Evolutionary conservation across 2,329 filamentous ascomycete species (phyloP).

Genomic region (Xylariaceae sp.): DNA sequence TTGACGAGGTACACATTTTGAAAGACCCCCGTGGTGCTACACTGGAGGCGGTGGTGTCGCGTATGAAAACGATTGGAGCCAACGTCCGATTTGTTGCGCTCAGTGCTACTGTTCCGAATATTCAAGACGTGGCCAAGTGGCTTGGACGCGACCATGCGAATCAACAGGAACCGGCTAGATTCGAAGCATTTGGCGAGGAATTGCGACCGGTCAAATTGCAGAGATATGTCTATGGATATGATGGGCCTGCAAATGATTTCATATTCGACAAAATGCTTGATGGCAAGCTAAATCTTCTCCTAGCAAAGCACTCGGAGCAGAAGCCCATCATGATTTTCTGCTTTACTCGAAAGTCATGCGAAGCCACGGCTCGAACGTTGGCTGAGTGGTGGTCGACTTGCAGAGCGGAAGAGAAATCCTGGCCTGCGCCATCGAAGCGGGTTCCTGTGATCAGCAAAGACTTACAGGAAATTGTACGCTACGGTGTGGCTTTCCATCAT

Average conservation of each 20-base stretch:
- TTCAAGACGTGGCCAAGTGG: conserved; percentile 78
- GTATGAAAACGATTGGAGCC: conserved; percentile 80
- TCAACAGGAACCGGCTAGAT: conserved; percentile 63
- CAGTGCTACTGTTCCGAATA: conserved; percentile 83
- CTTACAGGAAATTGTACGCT: conserved; percentile 52
- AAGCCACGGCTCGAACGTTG: conserved; percentile 67
- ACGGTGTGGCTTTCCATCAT: conserved; percentile 80
- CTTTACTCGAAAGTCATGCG: conserved; percentile 72
- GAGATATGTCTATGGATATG: conserved; percentile 76
- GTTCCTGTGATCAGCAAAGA: conserved; percentile 61
- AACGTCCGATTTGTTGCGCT: conserved; percentile 79
- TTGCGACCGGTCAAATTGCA: conserved; percentile 77
- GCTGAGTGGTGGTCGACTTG: conserved; percentile 65
- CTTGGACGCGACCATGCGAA: conserved; percentile 67
- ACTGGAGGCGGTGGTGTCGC: conserved; percentile 80
- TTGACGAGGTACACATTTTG: conserved; percentile 86
- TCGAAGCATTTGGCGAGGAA: conserved; percentile 75
- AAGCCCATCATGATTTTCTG: conserved; percentile 88
- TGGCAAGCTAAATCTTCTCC: conserved; percentile 65
- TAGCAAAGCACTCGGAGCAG: conserved; percentile 65
- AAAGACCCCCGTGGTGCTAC: conserved; percentile 80
- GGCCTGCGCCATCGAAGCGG: conserved; percentile 59
- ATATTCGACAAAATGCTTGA: conserved; percentile 73
- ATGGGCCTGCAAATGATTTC: conserved; percentile 69
- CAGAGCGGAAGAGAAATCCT: conserved; percentile 56